Evolutionary conservation across 371 early-diverging fungal genomes (phyloP).

Genomic region (Syncephalis fuscata): DNA sequence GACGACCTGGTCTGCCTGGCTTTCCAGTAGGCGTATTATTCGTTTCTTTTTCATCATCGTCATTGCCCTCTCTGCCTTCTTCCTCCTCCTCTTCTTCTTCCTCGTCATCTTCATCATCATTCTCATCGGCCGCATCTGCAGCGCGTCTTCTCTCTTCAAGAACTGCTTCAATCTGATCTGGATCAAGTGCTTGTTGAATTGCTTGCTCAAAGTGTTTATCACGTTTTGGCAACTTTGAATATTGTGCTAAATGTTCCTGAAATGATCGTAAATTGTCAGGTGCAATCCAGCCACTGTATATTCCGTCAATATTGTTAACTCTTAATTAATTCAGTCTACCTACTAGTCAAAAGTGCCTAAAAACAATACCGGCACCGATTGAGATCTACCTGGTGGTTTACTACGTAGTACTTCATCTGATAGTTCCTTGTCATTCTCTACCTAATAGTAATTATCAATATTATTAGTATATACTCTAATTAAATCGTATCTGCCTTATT

Average conservation of each 20-base stretch:
- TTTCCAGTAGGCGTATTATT: no score
- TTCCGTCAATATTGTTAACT: background rate
- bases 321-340: background rate
- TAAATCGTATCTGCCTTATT: no score
- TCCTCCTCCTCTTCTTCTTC: no score
- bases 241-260: slow-evolving; percentile 2
- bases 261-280: slow-evolving; percentile 4
- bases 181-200: slow-evolving; percentile 5
- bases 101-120: slow-evolving; percentile 1
- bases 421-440: background rate
- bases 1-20: no score
- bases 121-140: slow-evolving; percentile 1
- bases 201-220: slow-evolving; percentile 5
- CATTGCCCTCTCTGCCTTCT: no score
- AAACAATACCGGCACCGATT: background rate
- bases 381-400: background rate
- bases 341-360: background rate
- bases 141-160: background rate
- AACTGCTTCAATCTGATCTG: background rate
- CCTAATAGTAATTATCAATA: background rate
- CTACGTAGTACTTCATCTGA: background rate
- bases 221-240: slow-evolving; percentile 1
- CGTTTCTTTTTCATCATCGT: no score
- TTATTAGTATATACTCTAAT: no score
- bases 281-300: slow-evolving; percentile 6